A percentile compares a stretch with the other conserved stretches of the same genome.
phyloP scores from a whole-genome alignment of 768 basidiomycete genomes.

The Polyporus arcularius region DNA sequence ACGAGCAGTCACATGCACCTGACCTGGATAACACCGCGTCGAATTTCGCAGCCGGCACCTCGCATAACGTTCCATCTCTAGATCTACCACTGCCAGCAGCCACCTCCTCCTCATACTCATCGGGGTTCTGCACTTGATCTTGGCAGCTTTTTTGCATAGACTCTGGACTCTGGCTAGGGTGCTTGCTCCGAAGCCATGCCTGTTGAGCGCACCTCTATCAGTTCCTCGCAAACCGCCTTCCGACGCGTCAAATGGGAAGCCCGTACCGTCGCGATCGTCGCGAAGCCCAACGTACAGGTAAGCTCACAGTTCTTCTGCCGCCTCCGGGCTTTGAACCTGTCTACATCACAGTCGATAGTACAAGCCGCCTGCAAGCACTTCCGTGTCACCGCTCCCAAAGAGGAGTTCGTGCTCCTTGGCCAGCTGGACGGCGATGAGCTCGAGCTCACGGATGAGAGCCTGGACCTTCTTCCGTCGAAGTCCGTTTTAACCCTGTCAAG shows the following conservation, averaged over 20 bases:
- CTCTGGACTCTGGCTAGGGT: too few relatives aligned
- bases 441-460: background rate
- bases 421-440: background rate
- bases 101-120: too few relatives aligned
- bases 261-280: background rate
- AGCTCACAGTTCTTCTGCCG: background rate
- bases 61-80: too few relatives aligned
- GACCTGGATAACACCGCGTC: too few relatives aligned
- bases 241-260: background rate
- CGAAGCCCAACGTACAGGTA: background rate
- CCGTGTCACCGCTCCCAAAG: background rate
- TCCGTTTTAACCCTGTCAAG: background rate
- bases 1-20: too few relatives aligned
- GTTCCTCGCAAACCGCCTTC: background rate
- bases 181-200: background rate
- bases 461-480: background rate
- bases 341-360: background rate
- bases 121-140: too few relatives aligned
- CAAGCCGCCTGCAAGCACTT: background rate
- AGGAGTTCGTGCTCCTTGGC: background rate
- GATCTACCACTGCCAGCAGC: too few relatives aligned
- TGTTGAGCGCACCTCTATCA: background rate
- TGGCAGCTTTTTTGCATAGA: too few relatives aligned
- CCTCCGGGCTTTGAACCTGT: too few relatives aligned
- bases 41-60: too few relatives aligned